Percentiles rank a stretch among this genome's conserved stretches.
Conservation (phyloP, 2,329 filamentous ascomycete species). For the Beauveria sp. region DNA sequence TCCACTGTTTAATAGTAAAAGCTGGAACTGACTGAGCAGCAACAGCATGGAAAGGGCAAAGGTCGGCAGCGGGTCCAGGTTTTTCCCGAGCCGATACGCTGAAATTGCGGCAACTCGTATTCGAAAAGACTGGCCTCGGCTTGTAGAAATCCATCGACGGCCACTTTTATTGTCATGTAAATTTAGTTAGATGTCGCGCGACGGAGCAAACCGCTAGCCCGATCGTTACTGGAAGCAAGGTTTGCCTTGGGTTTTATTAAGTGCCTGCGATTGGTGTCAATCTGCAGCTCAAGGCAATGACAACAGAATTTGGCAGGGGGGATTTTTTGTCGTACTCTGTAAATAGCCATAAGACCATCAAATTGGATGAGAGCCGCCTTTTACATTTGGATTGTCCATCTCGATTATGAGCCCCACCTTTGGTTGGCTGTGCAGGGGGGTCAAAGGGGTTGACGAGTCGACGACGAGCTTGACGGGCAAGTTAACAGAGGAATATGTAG, state of each 20-base stretch:
- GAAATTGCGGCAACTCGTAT: neutral
- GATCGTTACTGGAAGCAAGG: neutral
- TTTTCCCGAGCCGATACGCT: neutral
- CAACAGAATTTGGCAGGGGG: no score
- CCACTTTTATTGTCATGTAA: no score
- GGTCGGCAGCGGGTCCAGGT: neutral
- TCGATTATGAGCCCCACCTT: neutral
- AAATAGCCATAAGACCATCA: neutral
- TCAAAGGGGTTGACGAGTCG: neutral
- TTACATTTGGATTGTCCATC: neutral
- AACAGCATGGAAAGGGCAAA: neutral
- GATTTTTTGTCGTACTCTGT: no score
- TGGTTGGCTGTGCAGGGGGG: constrained; percentile 1
- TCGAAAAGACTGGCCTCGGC: neutral
- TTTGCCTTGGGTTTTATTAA: neutral
- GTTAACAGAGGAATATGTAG: neutral
- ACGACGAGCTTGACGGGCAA: neutral
- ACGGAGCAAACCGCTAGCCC: neutral
- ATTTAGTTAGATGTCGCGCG: neutral
- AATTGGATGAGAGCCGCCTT: neutral
- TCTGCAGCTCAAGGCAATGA: neutral
- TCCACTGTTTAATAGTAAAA: neutral
- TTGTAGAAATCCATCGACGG: no score
- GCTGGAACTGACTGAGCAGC: neutral
- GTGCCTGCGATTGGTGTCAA: neutral